Evolutionary conservation across 169 alveolate genomes (phyloP), one percentile per base, ranked within the genome.

Genomic region (Plasmodium coatneyi): DNA sequence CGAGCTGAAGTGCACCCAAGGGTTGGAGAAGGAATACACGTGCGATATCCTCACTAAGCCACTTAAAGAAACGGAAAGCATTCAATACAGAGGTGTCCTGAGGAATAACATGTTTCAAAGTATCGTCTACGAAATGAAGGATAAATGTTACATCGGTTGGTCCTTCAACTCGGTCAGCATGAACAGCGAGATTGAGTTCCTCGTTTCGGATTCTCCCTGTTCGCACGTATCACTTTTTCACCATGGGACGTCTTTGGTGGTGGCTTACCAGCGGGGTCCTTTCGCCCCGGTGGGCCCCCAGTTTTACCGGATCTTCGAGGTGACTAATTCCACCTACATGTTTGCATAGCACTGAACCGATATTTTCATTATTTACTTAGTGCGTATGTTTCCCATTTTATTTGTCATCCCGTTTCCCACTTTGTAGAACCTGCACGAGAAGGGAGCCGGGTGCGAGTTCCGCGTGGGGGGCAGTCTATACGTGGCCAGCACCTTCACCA

Each of bases 121-220:
- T 14, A 34, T 84, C n/a, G 76, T 36, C 19, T 84, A 25, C 56
- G 60, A 71, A 30, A 52, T 49, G 56, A 74, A 54, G 3, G 60
- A 84, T 14, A 41, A 4, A n/a, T 84, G 92, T 74, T 84, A 84
- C 30, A 72, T 84, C 16, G 82, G 84, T 1, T 84, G 92, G 92
- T 72, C 84, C 0, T 84, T 84, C 60, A 84, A 84, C 54, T 84
- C 79, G 0, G 6, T 36, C 9, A 74, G 22, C 54, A 71, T 84
- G 30, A 84, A 84, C 28, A 76, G 56, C 22, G 92, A 84, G 6
- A 72, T 84, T 10, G 60, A n/a, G 30, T 34, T 30, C 56, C 28
- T 22, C 54, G 46, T 84, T 66, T 43, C 84, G 12, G 83, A 72
- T 14, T 22, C 52, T 1, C 34, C 83, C 0, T 84, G 92, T 22